phyloP scores from a whole-genome alignment of 768 basidiomycete genomes.

The Pleurotus tuoliensis region DNA sequence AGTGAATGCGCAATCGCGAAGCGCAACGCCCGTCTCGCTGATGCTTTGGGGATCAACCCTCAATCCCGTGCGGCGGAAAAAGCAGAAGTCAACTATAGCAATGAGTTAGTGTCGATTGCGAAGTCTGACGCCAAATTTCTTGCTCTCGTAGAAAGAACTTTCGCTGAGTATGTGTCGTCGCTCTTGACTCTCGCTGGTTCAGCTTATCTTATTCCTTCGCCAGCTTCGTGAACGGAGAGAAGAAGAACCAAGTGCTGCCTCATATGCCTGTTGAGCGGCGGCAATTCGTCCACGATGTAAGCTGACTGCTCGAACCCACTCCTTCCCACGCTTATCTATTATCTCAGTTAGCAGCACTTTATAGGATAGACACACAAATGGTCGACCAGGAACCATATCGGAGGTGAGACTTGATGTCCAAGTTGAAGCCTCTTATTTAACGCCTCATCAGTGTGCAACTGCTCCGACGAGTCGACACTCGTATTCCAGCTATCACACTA shows the following conservation, averaged over 20 bases:
- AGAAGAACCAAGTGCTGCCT: conserved; percentile 68
- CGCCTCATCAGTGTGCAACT: conserved; percentile 64
- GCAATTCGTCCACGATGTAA: conserved; percentile 77
- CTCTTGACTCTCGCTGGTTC: too few relatives aligned
- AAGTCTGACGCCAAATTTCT: conserved; percentile 64
- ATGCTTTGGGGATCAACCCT: conserved; percentile 82
- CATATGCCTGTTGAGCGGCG: conserved; percentile 77
- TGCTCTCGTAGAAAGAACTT: conserved; percentile 70
- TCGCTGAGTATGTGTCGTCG: conserved; percentile 62
- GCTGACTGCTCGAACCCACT: conserved; percentile 19
- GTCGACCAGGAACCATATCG: conserved; percentile 90
- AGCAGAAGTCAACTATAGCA: conserved; percentile 47
- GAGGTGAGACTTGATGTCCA: conserved; percentile 32
- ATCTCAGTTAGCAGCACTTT: conserved; percentile 65
- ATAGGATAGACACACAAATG: conserved; percentile 80
- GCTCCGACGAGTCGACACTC: conserved; percentile 76
- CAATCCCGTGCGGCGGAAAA: conserved; percentile 34
- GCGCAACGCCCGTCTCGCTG: conserved; percentile 84
- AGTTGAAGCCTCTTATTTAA: background rate
- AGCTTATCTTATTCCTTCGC: background rate
- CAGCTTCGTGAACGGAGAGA: conserved; percentile 70
- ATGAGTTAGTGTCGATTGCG: conserved; percentile 62
- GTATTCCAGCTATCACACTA: conserved; percentile 69
- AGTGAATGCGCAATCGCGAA: conserved; percentile 82
- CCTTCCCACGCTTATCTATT: conserved; percentile 3